A percentile compares a stretch with the other conserved stretches of the same genome.
phyloP scores from a whole-genome alignment of 2,329 filamentous ascomycete genomes.

The Madurella mycetomatis region DNA sequence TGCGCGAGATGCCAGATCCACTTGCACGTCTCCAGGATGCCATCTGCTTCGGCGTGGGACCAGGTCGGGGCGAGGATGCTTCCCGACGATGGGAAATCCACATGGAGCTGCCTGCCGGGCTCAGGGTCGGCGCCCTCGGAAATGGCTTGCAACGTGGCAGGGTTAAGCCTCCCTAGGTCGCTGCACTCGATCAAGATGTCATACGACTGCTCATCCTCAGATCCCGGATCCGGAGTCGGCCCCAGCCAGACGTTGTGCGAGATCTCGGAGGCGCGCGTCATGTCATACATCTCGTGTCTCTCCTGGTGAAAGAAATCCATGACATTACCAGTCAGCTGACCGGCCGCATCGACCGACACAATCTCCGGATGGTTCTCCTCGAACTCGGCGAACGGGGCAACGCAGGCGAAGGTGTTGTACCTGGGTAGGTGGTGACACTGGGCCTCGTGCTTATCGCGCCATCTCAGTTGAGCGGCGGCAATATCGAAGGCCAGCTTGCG shows the following conservation, averaged over 20 bases:
- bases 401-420: constrained; percentile 81
- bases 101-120: constrained; percentile 34
- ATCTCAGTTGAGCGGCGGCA: constrained; percentile 69
- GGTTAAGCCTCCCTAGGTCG: constrained; percentile 74
- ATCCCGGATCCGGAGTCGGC: constrained; percentile 69
- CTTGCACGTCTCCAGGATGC: constrained; percentile 77
- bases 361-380: constrained; percentile 66
- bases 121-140: constrained; percentile 50
- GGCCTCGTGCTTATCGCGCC: constrained; percentile 61
- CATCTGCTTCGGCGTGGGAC: constrained; percentile 77
- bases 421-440: constrained; percentile 51
- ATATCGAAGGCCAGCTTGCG: constrained; percentile 64
- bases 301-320: constrained; percentile 90
- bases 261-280: constrained; percentile 88
- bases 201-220: constrained; percentile 58
- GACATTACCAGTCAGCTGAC: constrained; percentile 68
- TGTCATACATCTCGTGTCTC: constrained; percentile 83
- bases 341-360: constrained; percentile 69
- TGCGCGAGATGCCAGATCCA: constrained; percentile 87
- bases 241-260: constrained; percentile 87
- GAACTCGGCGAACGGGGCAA: constrained; percentile 63
- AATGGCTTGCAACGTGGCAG: constrained; percentile 59
- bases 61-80: constrained; percentile 81
- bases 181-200: constrained; percentile 86
- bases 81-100: constrained; percentile 93